These are phyloP conservation scores for Diaporthe helianthi DNA, from an alignment of 2,329 filamentous ascomycete species.

Conservation along the genomic window DNA sequence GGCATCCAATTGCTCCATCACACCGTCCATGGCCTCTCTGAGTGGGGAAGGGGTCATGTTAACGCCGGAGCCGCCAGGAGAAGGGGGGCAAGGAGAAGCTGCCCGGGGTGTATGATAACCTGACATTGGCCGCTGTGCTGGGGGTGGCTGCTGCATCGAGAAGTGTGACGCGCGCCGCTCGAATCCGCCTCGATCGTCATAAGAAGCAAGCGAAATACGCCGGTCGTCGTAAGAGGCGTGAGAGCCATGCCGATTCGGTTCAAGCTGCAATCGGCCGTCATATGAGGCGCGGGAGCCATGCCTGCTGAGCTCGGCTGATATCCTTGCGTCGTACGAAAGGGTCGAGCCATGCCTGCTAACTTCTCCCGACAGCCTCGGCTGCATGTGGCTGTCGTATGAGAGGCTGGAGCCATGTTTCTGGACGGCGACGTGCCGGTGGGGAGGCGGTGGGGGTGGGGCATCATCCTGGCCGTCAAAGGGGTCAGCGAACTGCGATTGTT, in stretches of 20 bases:
- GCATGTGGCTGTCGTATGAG: conserved; percentile 36
- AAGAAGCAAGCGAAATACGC: conserved; percentile 50
- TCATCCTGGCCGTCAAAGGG: conserved; percentile 55
- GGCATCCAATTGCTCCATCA: conserved; percentile 92
- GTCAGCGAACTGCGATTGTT: conserved; percentile 36
- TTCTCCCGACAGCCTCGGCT: conserved; percentile 28
- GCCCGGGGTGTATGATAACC: conserved; percentile 62
- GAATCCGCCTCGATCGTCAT: conserved; percentile 40
- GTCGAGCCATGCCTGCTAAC: conserved; percentile 33
- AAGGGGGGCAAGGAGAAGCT: conserved; percentile 71
- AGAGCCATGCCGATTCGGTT: conserved; percentile 34
- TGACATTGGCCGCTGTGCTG: conserved; percentile 49
- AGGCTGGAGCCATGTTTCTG: conserved; percentile 34
- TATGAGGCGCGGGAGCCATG: conserved; percentile 45
- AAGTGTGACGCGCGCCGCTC: conserved; percentile 27
- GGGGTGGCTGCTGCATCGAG: conserved; percentile 48
- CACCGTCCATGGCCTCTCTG: conserved; percentile 95
- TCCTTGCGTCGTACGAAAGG: conserved; percentile 33
- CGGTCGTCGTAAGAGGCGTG: conserved; percentile 35
- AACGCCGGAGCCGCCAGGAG: conserved; percentile 69
- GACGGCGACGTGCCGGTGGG: conserved; percentile 70
- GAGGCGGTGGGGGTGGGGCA: conserved; percentile 82
- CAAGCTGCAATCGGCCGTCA: conserved; percentile 35
- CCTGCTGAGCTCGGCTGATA: conserved; percentile 35
- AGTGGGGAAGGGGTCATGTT: conserved; percentile 82